A percentile compares a stretch with the other conserved stretches of the same genome.
Conservation (phyloP, 768 basidiomycete species). For the Cystofilobasidium macerans region DNA sequence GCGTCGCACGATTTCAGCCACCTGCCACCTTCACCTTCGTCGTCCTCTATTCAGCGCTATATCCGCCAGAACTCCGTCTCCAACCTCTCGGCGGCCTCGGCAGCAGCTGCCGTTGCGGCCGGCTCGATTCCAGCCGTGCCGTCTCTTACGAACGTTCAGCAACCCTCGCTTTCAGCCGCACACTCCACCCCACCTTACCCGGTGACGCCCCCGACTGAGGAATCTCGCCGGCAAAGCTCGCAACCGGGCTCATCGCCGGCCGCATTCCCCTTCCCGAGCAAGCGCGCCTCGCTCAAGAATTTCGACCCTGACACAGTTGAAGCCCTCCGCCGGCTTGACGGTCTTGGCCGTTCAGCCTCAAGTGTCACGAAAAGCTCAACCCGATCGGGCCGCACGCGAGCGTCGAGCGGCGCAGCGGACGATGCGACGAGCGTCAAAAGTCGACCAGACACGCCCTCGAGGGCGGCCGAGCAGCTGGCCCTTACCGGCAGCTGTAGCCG, state of each 20-base stretch:
- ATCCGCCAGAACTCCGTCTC: conserved; percentile 8
- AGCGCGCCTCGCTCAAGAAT: not conserved
- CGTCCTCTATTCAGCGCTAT: conserved; percentile 21
- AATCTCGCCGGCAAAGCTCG: not conserved
- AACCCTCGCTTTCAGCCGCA: not conserved
- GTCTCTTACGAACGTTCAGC: not conserved
- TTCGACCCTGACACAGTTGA: conserved; percentile 16
- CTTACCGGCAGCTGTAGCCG: conserved; percentile 7
- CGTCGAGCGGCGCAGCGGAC: conserved; percentile 6
- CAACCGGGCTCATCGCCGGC: not conserved
- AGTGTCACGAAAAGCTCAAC: not conserved
- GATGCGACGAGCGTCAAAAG: not conserved
- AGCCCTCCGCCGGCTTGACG: conserved; percentile 20
- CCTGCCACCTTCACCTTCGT: conserved; percentile 22
- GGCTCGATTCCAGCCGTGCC: not conserved
- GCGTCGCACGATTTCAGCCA: conserved; percentile 23
- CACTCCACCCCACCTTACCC: not conserved
- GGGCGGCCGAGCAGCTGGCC: conserved; percentile 1
- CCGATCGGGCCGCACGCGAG: not conserved
- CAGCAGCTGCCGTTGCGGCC: not conserved
- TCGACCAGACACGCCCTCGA: conserved; percentile 15
- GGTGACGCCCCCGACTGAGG: not conserved
- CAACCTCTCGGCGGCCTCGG: not conserved
- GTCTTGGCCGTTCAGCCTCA: conserved; percentile 18
- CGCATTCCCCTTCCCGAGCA: not conserved